phyloP scores from a whole-genome alignment of 495 filamentous ascomycete species.

The Penicillium maclennaniae region DNA sequence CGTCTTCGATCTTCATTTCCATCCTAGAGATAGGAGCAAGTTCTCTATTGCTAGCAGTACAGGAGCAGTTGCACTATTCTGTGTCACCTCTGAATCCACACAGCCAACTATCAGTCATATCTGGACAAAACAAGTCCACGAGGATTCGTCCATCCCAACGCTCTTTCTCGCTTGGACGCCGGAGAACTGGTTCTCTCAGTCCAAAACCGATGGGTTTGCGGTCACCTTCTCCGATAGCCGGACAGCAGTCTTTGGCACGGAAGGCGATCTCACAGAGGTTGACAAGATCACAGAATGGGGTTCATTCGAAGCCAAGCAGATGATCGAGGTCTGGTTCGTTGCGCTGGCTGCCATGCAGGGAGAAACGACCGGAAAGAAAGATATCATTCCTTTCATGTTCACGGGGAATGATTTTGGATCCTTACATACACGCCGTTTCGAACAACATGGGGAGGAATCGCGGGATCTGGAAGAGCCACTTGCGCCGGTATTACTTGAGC shows the following conservation, averaged over 20 bases:
- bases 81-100: conserved; percentile 15
- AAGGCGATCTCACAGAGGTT: conserved; percentile 8
- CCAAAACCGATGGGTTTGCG: conserved; percentile 48
- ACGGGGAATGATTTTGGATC: conserved; percentile 35
- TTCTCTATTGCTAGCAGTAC: conserved; percentile 72
- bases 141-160: conserved; percentile 56
- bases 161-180: conserved; percentile 73
- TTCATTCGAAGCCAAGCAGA: conserved; percentile 31
- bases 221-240: conserved; percentile 66
- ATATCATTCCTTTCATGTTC: conserved; percentile 32
- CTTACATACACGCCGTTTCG: conserved; percentile 32
- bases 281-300: conserved; percentile 21
- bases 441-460: conserved; percentile 10
- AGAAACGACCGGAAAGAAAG: not conserved
- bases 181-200: conserved; percentile 29
- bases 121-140: conserved; percentile 36
- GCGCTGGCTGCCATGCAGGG: conserved; percentile 25
- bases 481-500: conserved; percentile 19
- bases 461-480: conserved; percentile 18
- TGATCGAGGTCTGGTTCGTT: conserved; percentile 48
- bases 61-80: conserved; percentile 64
- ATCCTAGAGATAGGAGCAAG: conserved; percentile 48
- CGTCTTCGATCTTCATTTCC: conserved; percentile 84
- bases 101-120: conserved; percentile 27
- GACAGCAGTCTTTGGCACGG: conserved; percentile 49